Evolutionary conservation across 1,139 yeast genomes (phyloP).

Genomic region (Blastobotrys capitulatus): DNA sequence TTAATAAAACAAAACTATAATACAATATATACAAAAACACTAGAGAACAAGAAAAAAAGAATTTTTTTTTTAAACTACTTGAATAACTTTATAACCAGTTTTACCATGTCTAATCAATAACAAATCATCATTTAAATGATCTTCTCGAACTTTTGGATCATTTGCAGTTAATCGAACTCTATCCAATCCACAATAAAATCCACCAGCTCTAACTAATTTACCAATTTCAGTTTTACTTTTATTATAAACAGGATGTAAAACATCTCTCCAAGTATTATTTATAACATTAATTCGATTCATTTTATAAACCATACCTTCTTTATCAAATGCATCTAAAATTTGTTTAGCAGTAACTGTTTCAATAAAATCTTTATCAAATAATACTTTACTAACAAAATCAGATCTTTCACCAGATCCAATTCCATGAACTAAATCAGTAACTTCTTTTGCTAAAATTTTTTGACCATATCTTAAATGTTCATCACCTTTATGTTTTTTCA

Average conservation of each 20-base stretch:
- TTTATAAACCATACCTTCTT: slow-evolving; percentile 53
- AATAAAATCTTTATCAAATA: slow-evolving; percentile 41
- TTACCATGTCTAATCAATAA: slow-evolving; percentile 74
- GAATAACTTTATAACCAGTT: slow-evolving; percentile 21
- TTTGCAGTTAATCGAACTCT: slow-evolving; percentile 50
- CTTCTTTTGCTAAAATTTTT: slow-evolving; percentile 70
- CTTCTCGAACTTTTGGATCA: slow-evolving; percentile 40
- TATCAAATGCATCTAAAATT: slow-evolving; percentile 52
- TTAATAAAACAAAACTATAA: too few species aligned
- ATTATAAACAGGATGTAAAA: slow-evolving; percentile 36
- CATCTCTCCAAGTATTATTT: slow-evolving; percentile 32
- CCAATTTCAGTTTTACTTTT: slow-evolving; percentile 55
- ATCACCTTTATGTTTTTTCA: slow-evolving; percentile 47
- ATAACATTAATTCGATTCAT: slow-evolving; percentile 37
- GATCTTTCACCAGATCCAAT: slow-evolving; percentile 65
- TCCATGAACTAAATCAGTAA: slow-evolving; percentile 85
- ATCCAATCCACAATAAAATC: slow-evolving; percentile 66
- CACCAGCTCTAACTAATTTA: slow-evolving; percentile 63
- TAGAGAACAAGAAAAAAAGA: too few species aligned
- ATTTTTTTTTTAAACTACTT: slow-evolving; percentile 5
- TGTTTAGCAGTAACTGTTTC: slow-evolving; percentile 42
- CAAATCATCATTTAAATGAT: slow-evolving; percentile 53
- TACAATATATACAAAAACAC: too few species aligned
- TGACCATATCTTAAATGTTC: slow-evolving; percentile 72
- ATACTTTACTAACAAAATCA: slow-evolving; percentile 54